These are phyloP conservation scores for Heliocybe sulcata DNA, from an alignment of 1,284 basidiomycete species.

Conservation along the genomic window DNA sequence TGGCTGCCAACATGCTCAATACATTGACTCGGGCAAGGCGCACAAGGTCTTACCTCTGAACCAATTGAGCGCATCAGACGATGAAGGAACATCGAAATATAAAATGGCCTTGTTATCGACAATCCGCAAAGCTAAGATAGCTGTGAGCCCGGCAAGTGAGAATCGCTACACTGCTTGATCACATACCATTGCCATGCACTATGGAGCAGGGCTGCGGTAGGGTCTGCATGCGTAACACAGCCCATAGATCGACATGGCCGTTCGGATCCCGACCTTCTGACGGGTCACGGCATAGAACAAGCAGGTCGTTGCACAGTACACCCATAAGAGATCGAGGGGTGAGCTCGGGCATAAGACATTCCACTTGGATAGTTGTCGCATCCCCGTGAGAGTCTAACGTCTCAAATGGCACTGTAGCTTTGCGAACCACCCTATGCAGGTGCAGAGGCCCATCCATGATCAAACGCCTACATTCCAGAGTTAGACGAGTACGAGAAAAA, in stretches of 20 bases:
- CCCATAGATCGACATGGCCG: slow-evolving; percentile 82
- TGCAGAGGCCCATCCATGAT: slow-evolving; percentile 84
- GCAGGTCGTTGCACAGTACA: slow-evolving; percentile 86
- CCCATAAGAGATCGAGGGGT: slow-evolving; percentile 71
- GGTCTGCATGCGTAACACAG: slow-evolving; percentile 88
- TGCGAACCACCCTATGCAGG: slow-evolving; percentile 86
- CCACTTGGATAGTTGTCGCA: slow-evolving; percentile 77
- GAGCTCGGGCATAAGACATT: slow-evolving; percentile 79
- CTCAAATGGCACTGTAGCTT: slow-evolving; percentile 80
- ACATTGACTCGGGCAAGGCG: slow-evolving; percentile 6
- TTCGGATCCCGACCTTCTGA: slow-evolving; percentile 68
- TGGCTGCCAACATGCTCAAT: slow-evolving; percentile 30
- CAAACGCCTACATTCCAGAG: slow-evolving; percentile 48
- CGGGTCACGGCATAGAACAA: slow-evolving; percentile 83
- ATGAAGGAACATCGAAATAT: slow-evolving; percentile 83
- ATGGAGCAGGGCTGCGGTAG: slow-evolving; percentile 86
- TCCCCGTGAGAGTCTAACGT: slow-evolving; percentile 72
- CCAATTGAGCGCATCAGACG: slow-evolving; percentile 83
- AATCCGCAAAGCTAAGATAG: slow-evolving; percentile 61
- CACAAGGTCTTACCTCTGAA: slow-evolving; percentile 60
- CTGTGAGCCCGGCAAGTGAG: slow-evolving; percentile 7
- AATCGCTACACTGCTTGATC: slow-evolving; percentile 11
- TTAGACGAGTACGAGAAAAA: slow-evolving; percentile 4
- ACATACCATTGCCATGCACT: slow-evolving; percentile 75
- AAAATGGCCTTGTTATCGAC: slow-evolving; percentile 88